phyloP scores from a whole-genome alignment of 2,329 filamentous ascomycete genomes.

The Pyrenophora seminiperda region DNA sequence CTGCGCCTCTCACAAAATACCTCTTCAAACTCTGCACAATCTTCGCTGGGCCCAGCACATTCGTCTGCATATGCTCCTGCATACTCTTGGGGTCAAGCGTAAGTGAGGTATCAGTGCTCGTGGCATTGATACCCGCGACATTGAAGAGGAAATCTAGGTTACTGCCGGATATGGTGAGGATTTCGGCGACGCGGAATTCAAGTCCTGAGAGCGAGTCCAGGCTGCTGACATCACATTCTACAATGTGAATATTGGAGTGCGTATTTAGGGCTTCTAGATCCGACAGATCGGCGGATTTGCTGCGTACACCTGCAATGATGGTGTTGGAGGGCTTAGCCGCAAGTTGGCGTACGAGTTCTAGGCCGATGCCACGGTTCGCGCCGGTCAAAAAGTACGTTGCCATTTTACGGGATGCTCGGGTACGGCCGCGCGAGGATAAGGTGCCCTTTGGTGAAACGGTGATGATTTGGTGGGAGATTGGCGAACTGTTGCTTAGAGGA shows the following conservation, averaged over 20 bases:
- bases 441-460: slow-evolving; percentile 2
- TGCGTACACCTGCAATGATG: slow-evolving; percentile 51
- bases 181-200: slow-evolving; percentile 42
- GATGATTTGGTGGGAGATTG: slow-evolving; percentile 8
- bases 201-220: slow-evolving; percentile 43
- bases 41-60: slow-evolving; percentile 56
- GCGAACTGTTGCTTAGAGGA: slow-evolving; percentile 4
- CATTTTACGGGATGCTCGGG: slow-evolving; percentile 23
- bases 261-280: slow-evolving; percentile 35
- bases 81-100: slow-evolving; percentile 48
- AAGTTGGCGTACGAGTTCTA: slow-evolving; percentile 41
- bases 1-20: slow-evolving; percentile 38
- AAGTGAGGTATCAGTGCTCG: slow-evolving; percentile 46
- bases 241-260: slow-evolving; percentile 44
- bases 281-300: slow-evolving; percentile 34
- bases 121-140: slow-evolving; percentile 51
- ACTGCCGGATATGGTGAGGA: slow-evolving; percentile 38
- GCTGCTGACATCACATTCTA: slow-evolving; percentile 49
- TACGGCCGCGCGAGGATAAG: not conserved
- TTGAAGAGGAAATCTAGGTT: slow-evolving; percentile 53
- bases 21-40: slow-evolving; percentile 48
- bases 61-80: slow-evolving; percentile 51
- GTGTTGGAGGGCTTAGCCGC: slow-evolving; percentile 39
- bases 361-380: slow-evolving; percentile 40
- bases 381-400: slow-evolving; percentile 43